phyloP scores from a whole-genome alignment of 495 filamentous ascomycete species.

The Penicillium malachiteum region DNA sequence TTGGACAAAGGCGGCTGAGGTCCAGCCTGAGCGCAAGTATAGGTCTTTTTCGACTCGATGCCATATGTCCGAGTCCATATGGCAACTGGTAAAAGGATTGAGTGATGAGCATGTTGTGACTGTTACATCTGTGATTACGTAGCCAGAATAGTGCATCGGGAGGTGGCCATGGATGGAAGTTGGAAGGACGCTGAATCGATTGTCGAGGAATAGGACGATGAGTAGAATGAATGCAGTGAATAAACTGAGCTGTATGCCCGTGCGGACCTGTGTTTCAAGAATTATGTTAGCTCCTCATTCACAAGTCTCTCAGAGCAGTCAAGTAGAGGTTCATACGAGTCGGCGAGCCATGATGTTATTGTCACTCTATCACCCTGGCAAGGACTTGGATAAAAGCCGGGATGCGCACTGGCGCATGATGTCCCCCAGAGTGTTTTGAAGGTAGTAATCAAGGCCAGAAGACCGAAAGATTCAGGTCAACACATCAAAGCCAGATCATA shows the following conservation, averaged over 20 bases:
- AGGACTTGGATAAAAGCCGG: constrained; percentile 27
- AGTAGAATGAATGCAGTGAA: constrained; percentile 65
- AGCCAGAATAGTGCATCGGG: constrained; percentile 75
- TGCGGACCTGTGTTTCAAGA: constrained; percentile 59
- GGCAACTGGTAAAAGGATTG: constrained; percentile 77
- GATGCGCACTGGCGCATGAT: constrained; percentile 28
- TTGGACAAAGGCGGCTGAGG: constrained; percentile 79
- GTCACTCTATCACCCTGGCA: constrained; percentile 39
- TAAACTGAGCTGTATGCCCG: constrained; percentile 73
- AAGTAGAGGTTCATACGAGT: constrained; percentile 32
- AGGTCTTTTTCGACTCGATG: constrained; percentile 89
- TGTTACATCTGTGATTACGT: constrained; percentile 87
- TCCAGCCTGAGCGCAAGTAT: constrained; percentile 70
- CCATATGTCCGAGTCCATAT: constrained; percentile 74
- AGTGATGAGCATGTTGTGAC: constrained; percentile 71
- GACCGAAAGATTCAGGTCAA: constrained; percentile 23
- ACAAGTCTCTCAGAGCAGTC: not conserved
- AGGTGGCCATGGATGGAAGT: constrained; percentile 76
- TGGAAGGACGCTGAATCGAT: constrained; percentile 78
- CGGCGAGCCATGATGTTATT: constrained; percentile 46
- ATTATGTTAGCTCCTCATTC: constrained; percentile 8
- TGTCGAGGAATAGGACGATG: constrained; percentile 74
- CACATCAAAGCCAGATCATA: constrained; percentile 19
- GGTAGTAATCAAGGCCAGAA: constrained; percentile 20
- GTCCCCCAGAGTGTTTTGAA: constrained; percentile 8